Evolutionary conservation across 305 asterid genomes (phyloP).

Genomic region (Fraxinus nigra): DNA sequence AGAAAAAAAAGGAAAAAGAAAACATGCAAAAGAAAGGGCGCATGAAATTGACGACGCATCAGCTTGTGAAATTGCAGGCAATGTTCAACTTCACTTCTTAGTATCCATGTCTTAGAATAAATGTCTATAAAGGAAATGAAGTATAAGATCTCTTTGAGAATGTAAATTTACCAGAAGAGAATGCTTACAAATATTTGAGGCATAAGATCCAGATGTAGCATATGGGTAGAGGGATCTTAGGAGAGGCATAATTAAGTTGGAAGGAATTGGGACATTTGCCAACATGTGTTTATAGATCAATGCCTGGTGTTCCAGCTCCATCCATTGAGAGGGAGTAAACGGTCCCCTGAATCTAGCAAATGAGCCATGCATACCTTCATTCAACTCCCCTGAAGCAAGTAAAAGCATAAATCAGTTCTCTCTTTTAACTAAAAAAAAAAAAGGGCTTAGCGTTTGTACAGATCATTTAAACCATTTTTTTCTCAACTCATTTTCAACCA

Average conservation of each 20-base stretch:
- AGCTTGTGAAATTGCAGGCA: neutral
- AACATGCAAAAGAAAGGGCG: neutral
- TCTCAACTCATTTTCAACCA: neutral
- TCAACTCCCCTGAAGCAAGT: conserved; percentile 36
- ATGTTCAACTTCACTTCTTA: neutral
- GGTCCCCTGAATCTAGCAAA: conserved; percentile 17
- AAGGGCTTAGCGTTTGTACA: neutral
- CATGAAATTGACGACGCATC: neutral
- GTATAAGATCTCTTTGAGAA: neutral
- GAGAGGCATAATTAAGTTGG: conserved; percentile 57
- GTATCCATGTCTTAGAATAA: neutral
- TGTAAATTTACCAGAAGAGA: neutral
- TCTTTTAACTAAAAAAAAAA: conserved; percentile 48
- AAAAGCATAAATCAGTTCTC: neutral
- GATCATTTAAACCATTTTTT: neutral
- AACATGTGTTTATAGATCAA: conserved; percentile 32
- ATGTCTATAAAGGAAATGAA: neutral
- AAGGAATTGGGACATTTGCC: conserved; percentile 78
- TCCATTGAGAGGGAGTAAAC: conserved; percentile 24
- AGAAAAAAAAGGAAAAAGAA: neutral
- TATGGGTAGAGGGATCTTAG: conserved; percentile 62
- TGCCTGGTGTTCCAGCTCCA: conserved; percentile 26
- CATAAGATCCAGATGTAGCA: conserved; percentile 50
- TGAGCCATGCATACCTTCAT: conserved; percentile 26
- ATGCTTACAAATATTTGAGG: conserved; percentile 59